These are phyloP conservation scores for Flaveria sonorensis DNA, from an alignment of 129 eudicot species.

Conservation along the genomic window DNA sequence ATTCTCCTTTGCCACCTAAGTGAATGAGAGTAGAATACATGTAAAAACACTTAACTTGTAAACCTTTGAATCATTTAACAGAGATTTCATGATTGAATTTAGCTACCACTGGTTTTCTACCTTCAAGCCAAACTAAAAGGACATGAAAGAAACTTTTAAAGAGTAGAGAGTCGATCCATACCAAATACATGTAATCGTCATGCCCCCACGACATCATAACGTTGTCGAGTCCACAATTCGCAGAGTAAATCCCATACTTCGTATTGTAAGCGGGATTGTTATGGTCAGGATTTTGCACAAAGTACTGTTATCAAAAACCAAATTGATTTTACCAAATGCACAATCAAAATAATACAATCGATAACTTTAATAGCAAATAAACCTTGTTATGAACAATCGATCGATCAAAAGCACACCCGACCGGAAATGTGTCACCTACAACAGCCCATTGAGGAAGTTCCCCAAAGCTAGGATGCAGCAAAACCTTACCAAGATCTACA, in stretches of 20 bases:
- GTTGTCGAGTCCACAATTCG: conserved; percentile 81
- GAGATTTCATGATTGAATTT: background rate
- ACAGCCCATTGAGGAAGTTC: conserved; percentile 98
- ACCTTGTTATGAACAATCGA: conserved; percentile 91
- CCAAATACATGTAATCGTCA: conserved; percentile 96
- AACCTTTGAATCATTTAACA: no score
- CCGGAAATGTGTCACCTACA: conserved; percentile 91
- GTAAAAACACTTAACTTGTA: background rate
- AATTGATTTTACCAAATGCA: background rate
- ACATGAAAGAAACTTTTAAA: background rate
- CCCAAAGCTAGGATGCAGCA: conserved; percentile 76
- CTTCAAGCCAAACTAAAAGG: background rate
- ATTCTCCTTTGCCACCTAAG: conserved; percentile 77
- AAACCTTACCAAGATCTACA: conserved; percentile 85
- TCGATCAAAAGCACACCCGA: conserved; percentile 82
- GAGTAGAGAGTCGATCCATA: conserved; percentile 17
- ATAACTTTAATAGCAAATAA: background rate
- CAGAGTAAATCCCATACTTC: conserved; percentile 60
- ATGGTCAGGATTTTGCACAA: conserved; percentile 66
- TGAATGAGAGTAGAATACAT: background rate
- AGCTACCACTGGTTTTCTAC: background rate
- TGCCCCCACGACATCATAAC: conserved; percentile 96
- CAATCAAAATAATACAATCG: background rate
- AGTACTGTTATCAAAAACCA: conserved; percentile 46
- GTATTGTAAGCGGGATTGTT: conserved; percentile 65